Evolutionary conservation across 78 protist species (phyloP), one percentile per base, ranked within the genome.

Genomic region (Dictyostelium capitatum): DNA sequence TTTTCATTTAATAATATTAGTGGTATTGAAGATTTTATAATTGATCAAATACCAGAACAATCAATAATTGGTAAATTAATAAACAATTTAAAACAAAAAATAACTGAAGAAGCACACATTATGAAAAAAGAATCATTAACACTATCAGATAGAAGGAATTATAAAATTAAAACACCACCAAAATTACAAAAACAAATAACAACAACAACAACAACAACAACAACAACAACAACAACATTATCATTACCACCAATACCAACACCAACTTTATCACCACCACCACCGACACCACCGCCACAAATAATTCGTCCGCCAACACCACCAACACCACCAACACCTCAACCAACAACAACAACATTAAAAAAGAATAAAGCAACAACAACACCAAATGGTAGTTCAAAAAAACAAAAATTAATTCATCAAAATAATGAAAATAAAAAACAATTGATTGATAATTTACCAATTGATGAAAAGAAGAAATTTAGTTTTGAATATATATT

Each of bases 401-500:
- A 23, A 57, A 57, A 57, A 57, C 30, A 57, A 57, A 23, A 23
- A 57, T 57, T 28, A 57, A 56, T 20, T 19, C 43, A 6, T 56
- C 7, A 57, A 57, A 57, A 28, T 57, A 57, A 57, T 23, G 30
- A 57, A 57, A 57, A 57, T 15, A 41, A 15, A 37, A 37, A 19
- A 37, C 10, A 32, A 23, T 14, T 17, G 37, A 15, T 69, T 37
- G 50, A 69, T 17, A 14, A 14, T 6, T 20, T 69, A 28, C 37
- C 77, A 37, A 51, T 32, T 3, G 20, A 47, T 47, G 46, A 83
- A 37, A 70, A 83, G 65, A 47, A 9, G 7, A 53, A 37, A 20
- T 83, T 73, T 56, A 73, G 59, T 25, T 74, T 51, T 73, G 82
- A 83, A 11, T 73, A 56, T 25, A 73, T 83, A 6, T 32, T 83